Conservation (phyloP, 2,329 filamentous ascomycete species). For the Orbilia oligospora region DNA sequence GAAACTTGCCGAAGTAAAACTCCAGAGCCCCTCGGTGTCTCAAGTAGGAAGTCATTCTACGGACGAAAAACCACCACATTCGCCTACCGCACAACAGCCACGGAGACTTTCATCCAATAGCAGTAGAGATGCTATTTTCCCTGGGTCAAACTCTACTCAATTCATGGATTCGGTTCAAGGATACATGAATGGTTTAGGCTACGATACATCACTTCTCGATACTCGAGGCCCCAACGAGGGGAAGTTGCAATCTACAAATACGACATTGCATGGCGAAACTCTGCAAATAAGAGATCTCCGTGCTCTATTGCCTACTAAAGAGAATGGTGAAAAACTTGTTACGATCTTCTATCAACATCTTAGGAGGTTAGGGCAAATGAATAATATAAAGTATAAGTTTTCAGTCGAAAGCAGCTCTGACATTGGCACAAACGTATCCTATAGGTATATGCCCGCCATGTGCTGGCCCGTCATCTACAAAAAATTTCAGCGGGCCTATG, state of each 20-base stretch:
- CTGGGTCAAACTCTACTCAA: neutral
- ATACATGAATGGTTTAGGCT: conserved; percentile 25
- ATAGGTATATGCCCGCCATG: conserved; percentile 16
- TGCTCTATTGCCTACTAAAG: conserved; percentile 21
- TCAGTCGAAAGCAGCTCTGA: too few species aligned
- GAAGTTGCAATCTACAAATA: neutral
- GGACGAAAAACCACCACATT: neutral
- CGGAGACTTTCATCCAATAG: neutral
- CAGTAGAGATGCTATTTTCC: neutral
- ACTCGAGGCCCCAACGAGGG: neutral
- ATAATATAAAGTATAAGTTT: too few species aligned
- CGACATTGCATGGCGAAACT: neutral
- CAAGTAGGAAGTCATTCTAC: too few species aligned
- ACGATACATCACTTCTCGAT: conserved; percentile 29
- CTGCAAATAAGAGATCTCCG: conserved; percentile 23
- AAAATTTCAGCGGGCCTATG: conserved; percentile 34
- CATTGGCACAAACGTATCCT: neutral
- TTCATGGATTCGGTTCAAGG: conserved; percentile 28
- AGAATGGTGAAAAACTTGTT: conserved; percentile 33
- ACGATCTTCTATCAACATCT: conserved; percentile 11
- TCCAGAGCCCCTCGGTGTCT: neutral
- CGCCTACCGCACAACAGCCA: neutral
- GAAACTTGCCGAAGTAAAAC: neutral
- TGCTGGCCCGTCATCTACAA: conserved; percentile 13
- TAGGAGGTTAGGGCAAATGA: neutral